Percentiles rank a stretch among this genome's conserved stretches.
phyloP scores from a whole-genome alignment of 2,329 filamentous ascomycete genomes.

The Cytospora chrysosperma region DNA sequence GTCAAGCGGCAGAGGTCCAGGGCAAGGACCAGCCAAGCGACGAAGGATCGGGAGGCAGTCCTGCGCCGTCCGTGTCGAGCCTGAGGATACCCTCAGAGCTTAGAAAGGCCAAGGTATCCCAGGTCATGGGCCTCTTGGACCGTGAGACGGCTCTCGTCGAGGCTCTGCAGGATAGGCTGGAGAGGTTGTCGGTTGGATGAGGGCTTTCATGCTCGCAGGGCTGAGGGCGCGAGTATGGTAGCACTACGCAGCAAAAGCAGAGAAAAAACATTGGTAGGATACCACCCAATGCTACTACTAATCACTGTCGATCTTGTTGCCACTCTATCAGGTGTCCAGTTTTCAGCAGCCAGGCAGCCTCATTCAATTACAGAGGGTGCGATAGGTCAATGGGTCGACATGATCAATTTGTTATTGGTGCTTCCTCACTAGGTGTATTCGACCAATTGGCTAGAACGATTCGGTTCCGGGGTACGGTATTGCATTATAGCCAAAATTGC shows the following conservation, averaged over 20 bases:
- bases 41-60: conserved; percentile 27
- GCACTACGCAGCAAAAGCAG: conserved; percentile 3
- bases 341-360: conserved; percentile 1
- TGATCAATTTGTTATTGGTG: not conserved
- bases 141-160: conserved; percentile 68
- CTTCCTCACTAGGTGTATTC: conserved; percentile 1
- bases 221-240: not conserved
- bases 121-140: conserved; percentile 63
- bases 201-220: not conserved
- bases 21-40: conserved; percentile 31
- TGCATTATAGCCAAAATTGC: not conserved
- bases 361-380: not conserved
- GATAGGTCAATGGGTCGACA: not conserved
- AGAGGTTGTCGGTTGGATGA: conserved; percentile 48
- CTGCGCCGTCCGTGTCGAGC: conserved; percentile 38
- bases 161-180: conserved; percentile 61
- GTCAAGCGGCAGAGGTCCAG: conserved; percentile 48
- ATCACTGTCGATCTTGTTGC: conserved; percentile 10
- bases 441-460: conserved; percentile 4
- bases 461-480: not conserved
- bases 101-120: conserved; percentile 60
- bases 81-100: conserved; percentile 59
- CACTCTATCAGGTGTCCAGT: not conserved
- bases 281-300: conserved; percentile 18
- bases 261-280: conserved; percentile 10